Evolutionary conservation across 2,329 filamentous ascomycete genomes (phyloP).

Genomic region (Emericellopsis cladophorae): DNA sequence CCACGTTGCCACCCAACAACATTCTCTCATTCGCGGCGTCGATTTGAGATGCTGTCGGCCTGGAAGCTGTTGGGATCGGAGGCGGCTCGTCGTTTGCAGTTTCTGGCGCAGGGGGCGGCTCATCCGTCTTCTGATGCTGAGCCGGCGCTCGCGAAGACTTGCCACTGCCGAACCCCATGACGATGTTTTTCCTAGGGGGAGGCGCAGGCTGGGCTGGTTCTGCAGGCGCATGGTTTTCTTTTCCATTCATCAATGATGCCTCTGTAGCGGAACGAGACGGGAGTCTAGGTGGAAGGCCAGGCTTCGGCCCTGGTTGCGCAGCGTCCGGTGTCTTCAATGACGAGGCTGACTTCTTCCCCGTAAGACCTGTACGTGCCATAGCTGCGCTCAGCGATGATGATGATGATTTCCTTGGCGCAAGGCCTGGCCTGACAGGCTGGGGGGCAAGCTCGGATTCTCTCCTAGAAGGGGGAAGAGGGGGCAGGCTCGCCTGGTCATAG

Average conservation of each 20-base stretch:
- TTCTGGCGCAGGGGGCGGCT: conserved; percentile 6
- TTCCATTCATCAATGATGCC: not conserved
- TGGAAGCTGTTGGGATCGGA: conserved; percentile 36
- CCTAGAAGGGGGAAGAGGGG: conserved; percentile 41
- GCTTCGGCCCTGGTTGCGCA: conserved; percentile 15
- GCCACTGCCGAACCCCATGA: conserved; percentile 10
- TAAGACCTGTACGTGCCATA: not conserved
- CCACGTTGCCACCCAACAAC: conserved; percentile 7
- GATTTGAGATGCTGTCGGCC: conserved; percentile 39
- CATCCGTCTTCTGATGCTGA: not conserved
- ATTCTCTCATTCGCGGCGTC: conserved; percentile 23
- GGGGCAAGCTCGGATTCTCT: conserved; percentile 38
- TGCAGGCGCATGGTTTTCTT: not conserved
- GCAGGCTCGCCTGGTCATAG: conserved; percentile 42
- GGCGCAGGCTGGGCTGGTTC: not conserved
- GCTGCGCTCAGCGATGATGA: too few species aligned
- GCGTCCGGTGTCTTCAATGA: not conserved
- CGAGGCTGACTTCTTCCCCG: not conserved
- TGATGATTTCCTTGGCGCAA: not conserved
- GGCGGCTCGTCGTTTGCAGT: conserved; percentile 23
- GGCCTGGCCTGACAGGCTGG: conserved; percentile 13
- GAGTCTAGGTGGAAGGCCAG: conserved; percentile 34
- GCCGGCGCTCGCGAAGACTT: not conserved
- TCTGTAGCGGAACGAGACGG: conserved; percentile 31
- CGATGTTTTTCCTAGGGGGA: conserved; percentile 2